These are phyloP conservation scores for Pichia nakasei DNA, from an alignment of 805 yeast species.

Conservation along the genomic window DNA sequence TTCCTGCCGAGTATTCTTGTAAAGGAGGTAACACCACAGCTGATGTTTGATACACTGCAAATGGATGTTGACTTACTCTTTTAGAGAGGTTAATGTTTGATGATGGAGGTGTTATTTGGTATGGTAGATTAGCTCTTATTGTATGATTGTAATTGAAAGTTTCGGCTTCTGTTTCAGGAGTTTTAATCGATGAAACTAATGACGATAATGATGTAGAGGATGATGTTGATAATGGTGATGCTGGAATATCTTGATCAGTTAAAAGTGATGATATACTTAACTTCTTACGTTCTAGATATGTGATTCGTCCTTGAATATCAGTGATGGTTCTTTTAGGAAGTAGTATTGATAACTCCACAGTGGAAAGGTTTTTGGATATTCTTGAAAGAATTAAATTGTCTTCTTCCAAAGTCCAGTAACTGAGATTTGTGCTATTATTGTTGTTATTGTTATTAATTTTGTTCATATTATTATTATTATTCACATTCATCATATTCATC, in stretches of 20 bases:
- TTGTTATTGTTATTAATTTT: not conserved
- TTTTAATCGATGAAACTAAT: too few relatives aligned
- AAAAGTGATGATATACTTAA: conserved; percentile 11
- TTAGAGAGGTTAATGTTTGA: too few relatives aligned
- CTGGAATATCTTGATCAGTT: not conserved
- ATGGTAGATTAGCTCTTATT: too few relatives aligned
- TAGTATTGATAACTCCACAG: conserved; percentile 65
- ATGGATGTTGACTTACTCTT: not conserved
- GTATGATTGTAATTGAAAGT: too few relatives aligned
- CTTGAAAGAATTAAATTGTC: conserved; percentile 56
- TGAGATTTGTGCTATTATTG: not conserved
- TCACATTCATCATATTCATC: too few relatives aligned
- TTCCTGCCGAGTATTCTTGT: not conserved
- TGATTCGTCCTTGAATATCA: conserved; percentile 63
- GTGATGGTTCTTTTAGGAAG: conserved; percentile 64
- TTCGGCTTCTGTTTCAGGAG: too few relatives aligned
- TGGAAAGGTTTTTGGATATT: conserved; percentile 48
- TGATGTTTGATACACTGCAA: not conserved
- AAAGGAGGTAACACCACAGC: not conserved
- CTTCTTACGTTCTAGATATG: conserved; percentile 28
- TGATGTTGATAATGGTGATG: not conserved
- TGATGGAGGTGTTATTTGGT: not conserved
- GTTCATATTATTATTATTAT: too few relatives aligned
- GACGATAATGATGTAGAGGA: too few relatives aligned
- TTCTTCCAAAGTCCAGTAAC: conserved; percentile 53